Evolutionary conservation across 306 rosid species (phyloP).

Genomic region (Quercus suber): DNA sequence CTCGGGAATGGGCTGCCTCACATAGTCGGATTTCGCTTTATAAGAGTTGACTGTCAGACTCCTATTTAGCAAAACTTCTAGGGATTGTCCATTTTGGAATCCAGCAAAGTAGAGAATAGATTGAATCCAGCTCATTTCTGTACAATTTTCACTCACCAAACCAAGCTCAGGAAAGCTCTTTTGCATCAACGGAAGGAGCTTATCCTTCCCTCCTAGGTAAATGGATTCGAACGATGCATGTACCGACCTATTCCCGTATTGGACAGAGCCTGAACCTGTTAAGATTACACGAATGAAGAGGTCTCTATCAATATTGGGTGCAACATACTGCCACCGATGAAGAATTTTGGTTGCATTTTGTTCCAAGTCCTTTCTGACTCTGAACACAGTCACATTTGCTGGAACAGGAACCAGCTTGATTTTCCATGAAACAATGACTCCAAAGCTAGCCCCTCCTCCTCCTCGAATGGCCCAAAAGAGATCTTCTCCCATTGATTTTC

Average conservation of each 20-base stretch:
- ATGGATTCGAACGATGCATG: slow-evolving; percentile 14
- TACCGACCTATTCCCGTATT: neutral
- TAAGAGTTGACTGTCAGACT: neutral
- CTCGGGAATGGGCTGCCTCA: slow-evolving; percentile 15
- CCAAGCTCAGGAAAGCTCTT: slow-evolving; percentile 19
- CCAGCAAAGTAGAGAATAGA: slow-evolving; percentile 10
- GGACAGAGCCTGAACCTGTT: neutral
- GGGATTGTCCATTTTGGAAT: neutral
- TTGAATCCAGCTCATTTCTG: slow-evolving; percentile 29
- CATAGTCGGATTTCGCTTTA: slow-evolving; percentile 35
- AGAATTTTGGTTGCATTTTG: slow-evolving; percentile 21
- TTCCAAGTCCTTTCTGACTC: neutral
- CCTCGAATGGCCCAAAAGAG: slow-evolving; percentile 28
- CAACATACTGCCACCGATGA: slow-evolving; percentile 16
- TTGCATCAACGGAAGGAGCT: slow-evolving; percentile 17
- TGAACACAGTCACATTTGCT: slow-evolving; percentile 18
- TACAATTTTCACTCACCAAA: neutral
- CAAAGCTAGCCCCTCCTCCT: slow-evolving; percentile 26
- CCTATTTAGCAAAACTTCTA: slow-evolving; percentile 24
- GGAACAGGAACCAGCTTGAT: slow-evolving; percentile 16
- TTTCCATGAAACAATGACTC: slow-evolving; percentile 20
- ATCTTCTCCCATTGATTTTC: slow-evolving; percentile 27
- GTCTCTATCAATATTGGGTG: neutral
- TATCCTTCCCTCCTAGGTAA: slow-evolving; percentile 16
- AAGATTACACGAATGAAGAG: slow-evolving; percentile 4